Conservation (phyloP, 192 early-diverging fungal genomes). For the Linnemannia zychae region DNA sequence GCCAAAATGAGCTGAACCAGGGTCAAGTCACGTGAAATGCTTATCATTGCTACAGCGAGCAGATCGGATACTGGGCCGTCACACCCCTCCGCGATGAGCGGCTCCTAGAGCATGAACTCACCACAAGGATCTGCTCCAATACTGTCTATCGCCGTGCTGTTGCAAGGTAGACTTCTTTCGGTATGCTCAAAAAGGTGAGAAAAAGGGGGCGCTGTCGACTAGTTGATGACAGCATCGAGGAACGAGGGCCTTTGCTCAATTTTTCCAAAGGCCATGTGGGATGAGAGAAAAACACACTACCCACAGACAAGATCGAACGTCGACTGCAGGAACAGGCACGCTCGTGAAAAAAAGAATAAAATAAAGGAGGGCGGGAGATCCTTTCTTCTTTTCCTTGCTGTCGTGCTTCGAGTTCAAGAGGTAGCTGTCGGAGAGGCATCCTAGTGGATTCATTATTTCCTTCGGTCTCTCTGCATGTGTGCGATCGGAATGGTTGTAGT, state of each 20-base stretch:
- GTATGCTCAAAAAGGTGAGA: neutral
- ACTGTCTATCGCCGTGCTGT: neutral
- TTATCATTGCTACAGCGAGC: neutral
- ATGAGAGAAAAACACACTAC: neutral
- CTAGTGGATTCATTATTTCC: neutral
- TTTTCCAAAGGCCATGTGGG: conserved; percentile 3
- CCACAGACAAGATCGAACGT: neutral
- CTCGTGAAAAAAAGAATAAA: neutral
- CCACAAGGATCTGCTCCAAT: neutral
- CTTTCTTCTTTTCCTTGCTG: too few relatives aligned
- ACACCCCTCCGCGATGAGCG: too few relatives aligned
- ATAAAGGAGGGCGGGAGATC: neutral
- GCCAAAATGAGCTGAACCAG: neutral
- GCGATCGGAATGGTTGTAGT: neutral
- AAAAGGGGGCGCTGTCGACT: neutral
- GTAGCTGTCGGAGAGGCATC: neutral
- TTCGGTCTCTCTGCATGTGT: neutral
- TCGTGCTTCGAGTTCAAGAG: too few relatives aligned
- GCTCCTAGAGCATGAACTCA: too few relatives aligned
- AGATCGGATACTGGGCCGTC: neutral
- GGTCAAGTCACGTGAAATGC: neutral
- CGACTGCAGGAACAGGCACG: neutral
- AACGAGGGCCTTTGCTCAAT: neutral
- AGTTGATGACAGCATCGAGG: neutral
- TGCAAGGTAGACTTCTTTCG: neutral